These are phyloP conservation scores for Meyerozyma athensensis DNA, from an alignment of 1,139 yeast genomes.

Conservation along the genomic window DNA sequence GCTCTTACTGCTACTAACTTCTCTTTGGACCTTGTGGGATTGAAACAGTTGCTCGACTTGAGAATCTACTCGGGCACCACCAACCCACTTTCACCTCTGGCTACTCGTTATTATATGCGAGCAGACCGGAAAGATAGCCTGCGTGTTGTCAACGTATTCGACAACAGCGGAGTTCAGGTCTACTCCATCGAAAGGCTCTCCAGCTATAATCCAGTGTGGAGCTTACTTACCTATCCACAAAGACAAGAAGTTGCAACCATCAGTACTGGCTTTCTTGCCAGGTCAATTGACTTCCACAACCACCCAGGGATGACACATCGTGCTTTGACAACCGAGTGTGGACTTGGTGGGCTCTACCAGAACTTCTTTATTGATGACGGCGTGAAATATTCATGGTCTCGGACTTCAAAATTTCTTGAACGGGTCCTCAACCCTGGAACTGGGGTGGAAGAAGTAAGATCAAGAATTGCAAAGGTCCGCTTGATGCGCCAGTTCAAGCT, in stretches of 20 bases:
- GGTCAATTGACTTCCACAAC: constrained; percentile 48
- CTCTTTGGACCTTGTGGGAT: constrained; percentile 33
- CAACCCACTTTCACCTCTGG: constrained; percentile 33
- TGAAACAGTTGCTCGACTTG: constrained; percentile 30
- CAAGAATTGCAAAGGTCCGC: constrained; percentile 50
- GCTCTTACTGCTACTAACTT: constrained; percentile 35
- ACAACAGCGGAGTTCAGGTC: constrained; percentile 33
- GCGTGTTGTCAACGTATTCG: constrained; percentile 46
- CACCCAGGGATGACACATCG: constrained; percentile 45
- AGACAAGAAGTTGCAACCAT: constrained; percentile 49
- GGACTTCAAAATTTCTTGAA: constrained; percentile 48
- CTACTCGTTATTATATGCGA: constrained; percentile 41
- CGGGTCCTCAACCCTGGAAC: constrained; percentile 50
- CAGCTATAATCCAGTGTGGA: constrained; percentile 50
- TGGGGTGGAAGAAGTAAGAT: constrained; percentile 49
- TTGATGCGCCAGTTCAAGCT: constrained; percentile 55
- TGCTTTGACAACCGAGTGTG: constrained; percentile 27
- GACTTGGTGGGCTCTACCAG: constrained; percentile 32
- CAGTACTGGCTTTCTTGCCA: constrained; percentile 42
- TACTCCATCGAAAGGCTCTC: constrained; percentile 51
- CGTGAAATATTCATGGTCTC: constrained; percentile 50
- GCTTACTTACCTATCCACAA: constrained; percentile 39
- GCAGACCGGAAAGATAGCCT: constrained; percentile 45
- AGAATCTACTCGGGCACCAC: constrained; percentile 34
- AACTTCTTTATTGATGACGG: constrained; percentile 50